Evolutionary conservation across 176 grass and related monocot species (phyloP), one percentile per base, ranked within the genome.

Genomic region (Oryza glaberrima): DNA sequence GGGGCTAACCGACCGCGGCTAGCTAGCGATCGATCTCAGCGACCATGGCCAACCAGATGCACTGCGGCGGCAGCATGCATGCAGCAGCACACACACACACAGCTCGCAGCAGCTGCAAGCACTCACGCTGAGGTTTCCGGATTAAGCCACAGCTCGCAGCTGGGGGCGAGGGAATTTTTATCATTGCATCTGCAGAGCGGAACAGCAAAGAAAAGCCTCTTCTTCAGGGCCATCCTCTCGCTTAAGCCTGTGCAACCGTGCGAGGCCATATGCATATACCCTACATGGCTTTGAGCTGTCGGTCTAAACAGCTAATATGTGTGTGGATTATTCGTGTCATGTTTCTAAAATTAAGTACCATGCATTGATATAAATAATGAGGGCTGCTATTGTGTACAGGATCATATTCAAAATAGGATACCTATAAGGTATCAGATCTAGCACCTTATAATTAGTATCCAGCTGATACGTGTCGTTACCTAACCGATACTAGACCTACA

Each of bases 151-250:
- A 51, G 83, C 73, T 77, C 48, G 60, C 47, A 32, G 69, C 82
- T 23, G 52, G 16, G 16, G 10, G n/a, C 22, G 22, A 65, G 34
- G 54, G 88, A 82, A 86, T 90, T 90, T 89, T 77, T 43, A 82
- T 90, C 78, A 77, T 82, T 90, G 88, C 78, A 72, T 78, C 67
- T 15, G 88, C 73, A 56, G 83, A 56, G 83, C 52, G 1, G 83
- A 63, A 63, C 58, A 63, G 58, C 58, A 23, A 22, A 63, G 9
- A 20, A 84, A 90, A 80, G 76, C 81, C 85, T 80, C 75, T 83
- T 90, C 74, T 87, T 87, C 76, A 83, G 80, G 75, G 56, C 73
- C 73, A 73, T 77, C 77, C 82, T 76, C 77, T 78, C 65, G 43
- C 68, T 26, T 73, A 49, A 49, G 58, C 36, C n/a, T 43, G 30